Conservation (phyloP, 1,139 yeast genomes). For the Lodderomyces margitis region DNA sequence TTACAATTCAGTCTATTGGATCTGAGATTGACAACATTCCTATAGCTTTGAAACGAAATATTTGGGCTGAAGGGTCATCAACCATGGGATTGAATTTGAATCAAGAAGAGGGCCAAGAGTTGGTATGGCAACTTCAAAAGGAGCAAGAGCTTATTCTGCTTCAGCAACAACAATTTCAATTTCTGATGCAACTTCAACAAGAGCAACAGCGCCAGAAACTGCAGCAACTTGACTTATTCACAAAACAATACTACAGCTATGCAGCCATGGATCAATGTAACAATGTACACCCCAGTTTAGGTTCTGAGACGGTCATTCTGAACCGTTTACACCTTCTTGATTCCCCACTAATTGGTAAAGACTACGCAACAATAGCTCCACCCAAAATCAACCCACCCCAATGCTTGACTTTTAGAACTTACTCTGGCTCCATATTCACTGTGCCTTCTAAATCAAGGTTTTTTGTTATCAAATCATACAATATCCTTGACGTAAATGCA, state of each 20-base stretch:
- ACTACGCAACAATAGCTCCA: neutral
- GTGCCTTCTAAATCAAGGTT: conserved; percentile 32
- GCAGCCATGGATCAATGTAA: neutral
- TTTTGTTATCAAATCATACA: conserved; percentile 57
- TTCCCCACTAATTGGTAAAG: neutral
- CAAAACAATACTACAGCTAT: neutral
- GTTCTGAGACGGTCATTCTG: neutral
- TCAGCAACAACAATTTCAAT: neutral
- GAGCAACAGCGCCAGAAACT: neutral
- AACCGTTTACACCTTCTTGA: neutral
- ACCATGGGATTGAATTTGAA: neutral
- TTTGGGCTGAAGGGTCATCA: conserved; percentile 23
- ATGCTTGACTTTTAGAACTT: conserved; percentile 21
- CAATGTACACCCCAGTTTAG: neutral
- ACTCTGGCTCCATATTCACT: conserved; percentile 21
- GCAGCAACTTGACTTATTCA: conserved; percentile 1
- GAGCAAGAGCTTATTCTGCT: neutral
- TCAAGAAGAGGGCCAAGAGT: neutral
- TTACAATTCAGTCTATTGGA: conserved; percentile 21
- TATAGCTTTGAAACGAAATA: conserved; percentile 17
- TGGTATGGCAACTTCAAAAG: neutral
- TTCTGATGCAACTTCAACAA: conserved; percentile 1
- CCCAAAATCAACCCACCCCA: neutral
- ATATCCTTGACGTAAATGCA: conserved; percentile 46
- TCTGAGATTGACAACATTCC: conserved; percentile 16